phyloP scores from a whole-genome alignment of 2,329 filamentous ascomycete species.

The Massarina eburnea region DNA sequence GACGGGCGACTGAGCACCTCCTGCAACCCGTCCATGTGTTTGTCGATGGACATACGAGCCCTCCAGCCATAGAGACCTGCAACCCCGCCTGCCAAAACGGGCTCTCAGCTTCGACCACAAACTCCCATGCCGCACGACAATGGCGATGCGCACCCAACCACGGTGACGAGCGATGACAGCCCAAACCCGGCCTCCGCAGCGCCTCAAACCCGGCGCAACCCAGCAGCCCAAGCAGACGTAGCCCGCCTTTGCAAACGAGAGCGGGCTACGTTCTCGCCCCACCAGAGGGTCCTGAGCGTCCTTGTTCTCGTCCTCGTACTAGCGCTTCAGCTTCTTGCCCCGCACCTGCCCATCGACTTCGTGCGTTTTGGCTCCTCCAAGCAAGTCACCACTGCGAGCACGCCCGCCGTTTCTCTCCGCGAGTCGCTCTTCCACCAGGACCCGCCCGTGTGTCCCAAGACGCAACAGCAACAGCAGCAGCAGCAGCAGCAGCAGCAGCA shows the following conservation, averaged over 20 bases:
- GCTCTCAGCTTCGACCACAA: constrained; percentile 3
- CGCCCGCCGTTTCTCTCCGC: constrained; percentile 20
- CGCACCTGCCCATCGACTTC: constrained; percentile 37
- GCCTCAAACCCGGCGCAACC: constrained; percentile 9
- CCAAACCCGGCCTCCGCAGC: constrained; percentile 15
- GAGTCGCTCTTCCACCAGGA: constrained; percentile 28
- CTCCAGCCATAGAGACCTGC: too few species aligned
- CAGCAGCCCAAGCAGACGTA: constrained; percentile 11
- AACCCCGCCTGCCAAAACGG: too few species aligned
- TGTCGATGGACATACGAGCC: too few species aligned
- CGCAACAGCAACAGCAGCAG: not conserved
- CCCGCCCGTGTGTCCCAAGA: constrained; percentile 32
- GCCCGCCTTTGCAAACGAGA: too few species aligned
- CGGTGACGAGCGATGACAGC: too few species aligned
- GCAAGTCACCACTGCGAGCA: constrained; percentile 20
- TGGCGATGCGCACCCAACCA: not conserved
- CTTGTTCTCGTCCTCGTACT: constrained; percentile 39
- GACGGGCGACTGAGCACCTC: not conserved
- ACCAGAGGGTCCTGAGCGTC: constrained; percentile 25
- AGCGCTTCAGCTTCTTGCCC: constrained; percentile 35
- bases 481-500: too few species aligned
- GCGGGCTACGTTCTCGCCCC: constrained; percentile 20
- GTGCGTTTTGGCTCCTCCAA: constrained; percentile 25
- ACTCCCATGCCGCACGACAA: not conserved
- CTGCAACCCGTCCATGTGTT: too few species aligned